A percentile compares a stretch with the other conserved stretches of the same genome.
These are phyloP conservation scores for Epichloe aotearoae DNA, from an alignment of 2,329 filamentous ascomycete species.

Conservation along the genomic window DNA sequence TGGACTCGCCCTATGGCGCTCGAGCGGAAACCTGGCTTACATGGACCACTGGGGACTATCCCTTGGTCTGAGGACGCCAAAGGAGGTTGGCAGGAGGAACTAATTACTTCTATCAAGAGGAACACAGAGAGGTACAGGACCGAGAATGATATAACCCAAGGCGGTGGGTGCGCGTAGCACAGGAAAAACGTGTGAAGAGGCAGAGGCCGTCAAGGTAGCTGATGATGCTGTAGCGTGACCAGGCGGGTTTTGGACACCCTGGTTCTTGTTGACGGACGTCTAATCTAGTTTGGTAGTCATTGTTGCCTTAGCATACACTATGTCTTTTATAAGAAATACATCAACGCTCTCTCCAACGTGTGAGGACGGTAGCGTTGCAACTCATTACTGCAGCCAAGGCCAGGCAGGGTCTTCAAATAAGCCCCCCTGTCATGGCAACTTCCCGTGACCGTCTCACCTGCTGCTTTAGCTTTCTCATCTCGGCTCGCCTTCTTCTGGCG, in stretches of 20 bases:
- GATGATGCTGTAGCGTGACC: background rate
- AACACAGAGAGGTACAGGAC: conserved; percentile 12
- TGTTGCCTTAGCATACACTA: conserved; percentile 3
- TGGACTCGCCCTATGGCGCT: conserved; percentile 30
- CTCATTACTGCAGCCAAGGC: background rate
- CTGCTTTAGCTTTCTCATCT: conserved; percentile 23
- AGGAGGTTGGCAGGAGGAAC: conserved; percentile 9
- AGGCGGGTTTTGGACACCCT: background rate
- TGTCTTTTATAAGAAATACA: conserved; percentile 1
- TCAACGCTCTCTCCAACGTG: background rate
- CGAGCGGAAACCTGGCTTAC: conserved; percentile 29
- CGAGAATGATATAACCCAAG: conserved; percentile 4
- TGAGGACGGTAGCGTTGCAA: background rate
- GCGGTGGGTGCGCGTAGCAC: conserved; percentile 5
- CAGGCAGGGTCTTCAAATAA: conserved; percentile 3
- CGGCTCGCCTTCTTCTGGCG: conserved; percentile 16
- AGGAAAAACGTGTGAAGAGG: background rate
- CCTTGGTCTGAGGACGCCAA: conserved; percentile 4
- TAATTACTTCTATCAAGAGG: conserved; percentile 6
- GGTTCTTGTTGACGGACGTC: background rate
- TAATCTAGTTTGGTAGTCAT: background rate
- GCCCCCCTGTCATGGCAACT: conserved; percentile 7
- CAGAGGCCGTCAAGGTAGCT: background rate
- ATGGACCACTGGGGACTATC: conserved; percentile 24
- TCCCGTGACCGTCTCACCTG: conserved; percentile 22